Percentiles rank a stretch among this genome's conserved stretches.
Evolutionary conservation across 495 filamentous ascomycete genomes (phyloP).

Genomic region (Aspergillus conjunctus): DNA sequence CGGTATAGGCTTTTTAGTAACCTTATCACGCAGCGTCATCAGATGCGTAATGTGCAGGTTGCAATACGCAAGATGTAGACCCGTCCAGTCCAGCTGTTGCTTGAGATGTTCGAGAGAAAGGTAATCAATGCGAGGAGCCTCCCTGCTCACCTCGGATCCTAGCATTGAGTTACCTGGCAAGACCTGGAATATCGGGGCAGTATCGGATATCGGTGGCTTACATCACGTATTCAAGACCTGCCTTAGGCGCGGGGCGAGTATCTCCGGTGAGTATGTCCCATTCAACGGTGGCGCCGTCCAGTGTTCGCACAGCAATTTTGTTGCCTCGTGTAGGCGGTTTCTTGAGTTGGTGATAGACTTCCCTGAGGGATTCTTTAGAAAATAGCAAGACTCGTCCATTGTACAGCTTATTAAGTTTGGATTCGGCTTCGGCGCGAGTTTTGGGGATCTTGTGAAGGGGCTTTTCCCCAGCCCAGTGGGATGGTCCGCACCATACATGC

Average conservation of each 20-base stretch:
- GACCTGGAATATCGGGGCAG: neutral
- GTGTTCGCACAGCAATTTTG: neutral
- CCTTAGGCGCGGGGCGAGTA: neutral
- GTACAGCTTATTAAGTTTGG: conserved; percentile 1
- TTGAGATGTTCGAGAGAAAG: conserved; percentile 4
- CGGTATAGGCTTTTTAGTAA: neutral
- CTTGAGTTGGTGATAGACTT: conserved; percentile 2
- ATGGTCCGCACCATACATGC: neutral
- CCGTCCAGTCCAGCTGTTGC: neutral
- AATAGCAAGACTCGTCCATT: conserved; percentile 3
- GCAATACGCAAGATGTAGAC: neutral
- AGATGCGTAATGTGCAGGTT: conserved; percentile 6
- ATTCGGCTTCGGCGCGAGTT: neutral
- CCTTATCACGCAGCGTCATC: neutral
- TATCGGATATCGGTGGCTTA: neutral
- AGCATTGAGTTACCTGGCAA: neutral
- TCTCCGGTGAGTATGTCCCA: conserved; percentile 6
- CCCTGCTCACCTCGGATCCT: neutral
- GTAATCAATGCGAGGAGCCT: neutral
- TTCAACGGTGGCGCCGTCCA: conserved; percentile 9
- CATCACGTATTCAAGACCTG: neutral
- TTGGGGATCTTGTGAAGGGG: neutral
- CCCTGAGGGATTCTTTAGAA: neutral
- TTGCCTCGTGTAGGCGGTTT: neutral
- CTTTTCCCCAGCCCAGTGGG: conserved; percentile 4